Conservation (phyloP, 2,329 filamentous ascomycete species). For the Chrysosporium keratinophilum region DNA sequence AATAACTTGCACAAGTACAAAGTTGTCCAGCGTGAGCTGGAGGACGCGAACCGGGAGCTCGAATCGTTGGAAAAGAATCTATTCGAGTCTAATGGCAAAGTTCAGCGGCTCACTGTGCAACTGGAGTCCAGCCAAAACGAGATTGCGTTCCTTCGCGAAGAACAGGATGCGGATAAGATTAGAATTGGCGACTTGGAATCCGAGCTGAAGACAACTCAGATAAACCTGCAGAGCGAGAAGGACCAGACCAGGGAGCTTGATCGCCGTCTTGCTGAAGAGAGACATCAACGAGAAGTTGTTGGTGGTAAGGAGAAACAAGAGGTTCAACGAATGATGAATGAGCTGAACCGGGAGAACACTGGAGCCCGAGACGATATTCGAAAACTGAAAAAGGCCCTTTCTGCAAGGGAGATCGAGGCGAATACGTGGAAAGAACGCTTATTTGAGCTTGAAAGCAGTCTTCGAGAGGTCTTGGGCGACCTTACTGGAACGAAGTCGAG, state of each 20-base stretch:
- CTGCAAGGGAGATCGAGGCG: conserved; percentile 75
- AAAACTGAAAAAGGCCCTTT: conserved; percentile 70
- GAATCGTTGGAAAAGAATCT: conserved; percentile 77
- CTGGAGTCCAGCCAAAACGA: conserved; percentile 87
- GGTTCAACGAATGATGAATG: conserved; percentile 83
- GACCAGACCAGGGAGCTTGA: conserved; percentile 64
- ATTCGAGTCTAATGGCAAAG: conserved; percentile 75
- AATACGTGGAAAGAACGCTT: conserved; percentile 84
- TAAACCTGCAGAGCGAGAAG: conserved; percentile 71
- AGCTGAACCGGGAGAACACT: conserved; percentile 76
- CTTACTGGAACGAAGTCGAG: conserved; percentile 75
- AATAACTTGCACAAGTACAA: conserved; percentile 68
- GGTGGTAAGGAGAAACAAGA: conserved; percentile 88
- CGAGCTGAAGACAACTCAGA: conserved; percentile 65
- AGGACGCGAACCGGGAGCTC: conserved; percentile 75
- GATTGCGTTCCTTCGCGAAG: conserved; percentile 87
- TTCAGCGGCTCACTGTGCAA: conserved; percentile 76
- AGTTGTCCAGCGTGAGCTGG: conserved; percentile 70
- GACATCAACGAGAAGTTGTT: conserved; percentile 75
- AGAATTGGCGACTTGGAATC: conserved; percentile 91
- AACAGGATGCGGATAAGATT: conserved; percentile 96
- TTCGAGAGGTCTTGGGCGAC: conserved; percentile 79
- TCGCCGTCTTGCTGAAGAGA: conserved; percentile 64
- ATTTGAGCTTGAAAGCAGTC: conserved; percentile 77
- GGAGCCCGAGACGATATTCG: conserved; percentile 77